Evolutionary conservation across 2,329 filamentous ascomycete species (phyloP).

Genomic region (Neonectria sp.): DNA sequence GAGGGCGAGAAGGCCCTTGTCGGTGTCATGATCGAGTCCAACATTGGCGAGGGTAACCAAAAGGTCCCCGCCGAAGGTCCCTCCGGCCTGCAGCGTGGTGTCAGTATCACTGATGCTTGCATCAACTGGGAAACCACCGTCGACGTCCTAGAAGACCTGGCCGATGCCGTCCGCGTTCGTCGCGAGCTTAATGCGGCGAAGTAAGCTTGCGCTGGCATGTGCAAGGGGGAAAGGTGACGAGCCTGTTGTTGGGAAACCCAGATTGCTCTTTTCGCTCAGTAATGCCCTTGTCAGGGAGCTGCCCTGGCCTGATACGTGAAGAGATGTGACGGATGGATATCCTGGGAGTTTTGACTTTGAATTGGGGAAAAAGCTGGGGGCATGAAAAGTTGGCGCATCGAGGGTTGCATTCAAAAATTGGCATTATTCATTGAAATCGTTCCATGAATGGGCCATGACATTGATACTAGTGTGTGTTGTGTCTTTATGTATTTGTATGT

Average conservation of each 20-base stretch:
- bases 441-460: constrained; percentile 27
- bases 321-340: constrained; percentile 24
- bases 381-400: constrained; percentile 45
- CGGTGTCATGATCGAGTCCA: constrained; percentile 99
- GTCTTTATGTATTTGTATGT: constrained; percentile 19
- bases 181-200: constrained; percentile 67
- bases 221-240: constrained; percentile 27
- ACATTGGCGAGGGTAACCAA: constrained; percentile 92
- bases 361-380: constrained; percentile 36
- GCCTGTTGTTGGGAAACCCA: constrained; percentile 12
- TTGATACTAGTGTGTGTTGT: constrained; percentile 6
- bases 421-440: constrained; percentile 39
- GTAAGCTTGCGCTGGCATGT: constrained; percentile 50
- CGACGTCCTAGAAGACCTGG: constrained; percentile 85
- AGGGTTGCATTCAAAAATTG: constrained; percentile 47
- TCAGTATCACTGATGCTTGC: constrained; percentile 96
- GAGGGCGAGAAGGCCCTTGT: constrained; percentile 91
- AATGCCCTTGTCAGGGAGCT: constrained; percentile 20
- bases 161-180: constrained; percentile 84
- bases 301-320: constrained; percentile 11
- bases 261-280: constrained; percentile 28
- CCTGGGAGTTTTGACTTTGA: constrained; percentile 45
- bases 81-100: constrained; percentile 84
- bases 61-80: constrained; percentile 91
- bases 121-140: constrained; percentile 94